A percentile compares a stretch with the other conserved stretches of the same genome.
phyloP scores from a whole-genome alignment of 2,329 filamentous ascomycete genomes.

The Xylariaceae sp. region DNA sequence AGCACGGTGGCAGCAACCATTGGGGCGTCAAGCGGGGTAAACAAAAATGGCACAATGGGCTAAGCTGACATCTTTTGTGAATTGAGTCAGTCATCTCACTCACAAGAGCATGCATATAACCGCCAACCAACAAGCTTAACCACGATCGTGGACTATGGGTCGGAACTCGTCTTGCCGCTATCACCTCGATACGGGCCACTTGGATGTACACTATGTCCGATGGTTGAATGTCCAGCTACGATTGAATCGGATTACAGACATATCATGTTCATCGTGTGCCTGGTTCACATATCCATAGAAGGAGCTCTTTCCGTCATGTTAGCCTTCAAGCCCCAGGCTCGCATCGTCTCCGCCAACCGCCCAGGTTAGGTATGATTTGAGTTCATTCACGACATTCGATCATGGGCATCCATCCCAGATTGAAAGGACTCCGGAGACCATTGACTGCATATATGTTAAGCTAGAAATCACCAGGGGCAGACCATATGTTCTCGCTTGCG shows the following conservation, averaged over 20 bases:
- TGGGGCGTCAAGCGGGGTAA: slow-evolving; percentile 12
- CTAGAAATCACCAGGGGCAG: too few relatives aligned
- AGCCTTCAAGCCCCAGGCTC: slow-evolving; percentile 10
- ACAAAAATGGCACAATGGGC: background rate
- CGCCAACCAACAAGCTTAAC: background rate
- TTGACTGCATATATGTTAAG: too few relatives aligned
- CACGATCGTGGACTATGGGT: slow-evolving; percentile 4
- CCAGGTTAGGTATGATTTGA: slow-evolving; percentile 10
- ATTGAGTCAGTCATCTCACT: background rate
- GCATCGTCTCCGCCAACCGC: slow-evolving; percentile 13
- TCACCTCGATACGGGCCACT: too few relatives aligned
- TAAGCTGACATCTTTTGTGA: background rate
- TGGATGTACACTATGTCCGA: slow-evolving; percentile 1
- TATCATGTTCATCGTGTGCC: slow-evolving; percentile 13
- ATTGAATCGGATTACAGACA: background rate
- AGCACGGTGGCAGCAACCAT: background rate
- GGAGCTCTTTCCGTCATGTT: slow-evolving; percentile 13
- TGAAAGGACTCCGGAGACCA: too few relatives aligned
- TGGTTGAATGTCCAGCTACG: background rate
- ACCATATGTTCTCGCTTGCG: too few relatives aligned
- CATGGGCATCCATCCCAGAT: background rate
- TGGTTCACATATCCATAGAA: slow-evolving; percentile 6
- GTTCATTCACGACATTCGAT: slow-evolving; percentile 8
- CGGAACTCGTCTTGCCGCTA: background rate
- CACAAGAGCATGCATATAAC: background rate